phyloP scores from a whole-genome alignment of 768 basidiomycete species.

The Lyophyllum decastes region DNA sequence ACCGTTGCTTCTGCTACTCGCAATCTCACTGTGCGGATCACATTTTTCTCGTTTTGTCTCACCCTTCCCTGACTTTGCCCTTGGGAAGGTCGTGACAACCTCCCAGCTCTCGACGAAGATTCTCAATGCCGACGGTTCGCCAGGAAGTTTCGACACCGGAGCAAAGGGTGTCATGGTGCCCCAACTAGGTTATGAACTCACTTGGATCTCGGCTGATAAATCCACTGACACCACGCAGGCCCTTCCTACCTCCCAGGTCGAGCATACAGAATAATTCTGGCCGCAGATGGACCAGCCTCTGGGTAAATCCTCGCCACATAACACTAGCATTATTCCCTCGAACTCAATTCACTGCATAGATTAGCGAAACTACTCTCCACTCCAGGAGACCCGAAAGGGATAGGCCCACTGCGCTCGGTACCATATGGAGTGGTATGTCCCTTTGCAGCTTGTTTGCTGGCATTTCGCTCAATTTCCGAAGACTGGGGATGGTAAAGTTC shows the following conservation, averaged over 20 bases:
- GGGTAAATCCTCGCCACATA: conserved; percentile 31
- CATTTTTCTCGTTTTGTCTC: background rate
- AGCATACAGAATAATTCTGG: conserved; percentile 36
- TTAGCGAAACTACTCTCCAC: conserved; percentile 32
- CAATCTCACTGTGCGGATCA: conserved; percentile 48
- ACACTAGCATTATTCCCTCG: background rate
- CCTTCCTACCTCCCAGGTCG: conserved; percentile 40
- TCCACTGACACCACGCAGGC: conserved; percentile 24
- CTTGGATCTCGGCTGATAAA: background rate
- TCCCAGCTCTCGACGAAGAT: conserved; percentile 74
- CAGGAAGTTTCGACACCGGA: conserved; percentile 67
- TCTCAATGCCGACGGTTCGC: conserved; percentile 60
- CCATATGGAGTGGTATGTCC: conserved; percentile 19
- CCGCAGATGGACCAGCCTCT: conserved; percentile 30
- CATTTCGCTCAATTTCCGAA: background rate
- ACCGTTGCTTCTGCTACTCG: conserved; percentile 47
- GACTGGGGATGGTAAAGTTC: conserved; percentile 3
- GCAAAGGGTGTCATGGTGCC: conserved; percentile 66
- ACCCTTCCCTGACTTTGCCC: background rate
- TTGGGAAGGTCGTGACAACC: conserved; percentile 48
- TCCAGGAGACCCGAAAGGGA: conserved; percentile 26
- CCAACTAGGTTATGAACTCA: conserved; percentile 48
- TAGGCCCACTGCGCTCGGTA: conserved; percentile 7
- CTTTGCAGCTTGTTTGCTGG: background rate
- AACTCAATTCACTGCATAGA: conserved; percentile 15